A percentile compares a stretch with the other conserved stretches of the same genome.
Evolutionary conservation across 202 grass and related monocot species (phyloP).

Genomic region (Schoenoplectus triqueter): DNA sequence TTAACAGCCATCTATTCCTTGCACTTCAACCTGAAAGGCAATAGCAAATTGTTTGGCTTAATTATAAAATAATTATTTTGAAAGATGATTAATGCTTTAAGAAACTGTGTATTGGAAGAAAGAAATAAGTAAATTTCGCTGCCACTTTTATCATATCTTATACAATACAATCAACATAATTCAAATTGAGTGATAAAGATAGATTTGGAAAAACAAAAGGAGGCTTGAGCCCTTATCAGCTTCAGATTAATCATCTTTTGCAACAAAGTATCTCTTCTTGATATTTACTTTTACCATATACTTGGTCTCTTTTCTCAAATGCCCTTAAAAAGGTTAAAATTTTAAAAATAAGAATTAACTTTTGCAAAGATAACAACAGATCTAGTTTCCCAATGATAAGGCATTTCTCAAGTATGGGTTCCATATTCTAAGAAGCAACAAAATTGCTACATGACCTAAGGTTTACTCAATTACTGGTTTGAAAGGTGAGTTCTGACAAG

Average conservation of each 20-base stretch:
- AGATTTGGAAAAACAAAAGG: not conserved
- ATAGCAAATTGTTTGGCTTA: no score
- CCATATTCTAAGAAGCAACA: not conserved
- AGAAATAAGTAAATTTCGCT: not conserved
- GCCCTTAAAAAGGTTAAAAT: not conserved
- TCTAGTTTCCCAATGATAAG: not conserved
- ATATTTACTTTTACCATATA: not conserved
- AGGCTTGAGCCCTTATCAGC: not conserved
- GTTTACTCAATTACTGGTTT: not conserved
- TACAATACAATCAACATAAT: not conserved
- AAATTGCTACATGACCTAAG: not conserved
- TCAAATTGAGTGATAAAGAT: not conserved
- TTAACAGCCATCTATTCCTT: no score
- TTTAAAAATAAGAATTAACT: not conserved
- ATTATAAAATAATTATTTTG: no score
- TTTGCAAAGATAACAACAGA: no score
- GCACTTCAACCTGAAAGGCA: no score
- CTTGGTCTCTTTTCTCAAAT: no score
- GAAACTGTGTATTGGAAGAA: slow-evolving; percentile 30
- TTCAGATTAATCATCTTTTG: not conserved
- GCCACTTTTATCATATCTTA: not conserved
- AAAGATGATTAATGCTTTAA: slow-evolving; percentile 25
- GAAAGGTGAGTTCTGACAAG: no score
- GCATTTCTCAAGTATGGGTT: not conserved
- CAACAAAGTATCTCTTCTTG: not conserved